Conservation (phyloP, 2,329 filamentous ascomycete genomes). For the Cercospora zeae-maydis region DNA sequence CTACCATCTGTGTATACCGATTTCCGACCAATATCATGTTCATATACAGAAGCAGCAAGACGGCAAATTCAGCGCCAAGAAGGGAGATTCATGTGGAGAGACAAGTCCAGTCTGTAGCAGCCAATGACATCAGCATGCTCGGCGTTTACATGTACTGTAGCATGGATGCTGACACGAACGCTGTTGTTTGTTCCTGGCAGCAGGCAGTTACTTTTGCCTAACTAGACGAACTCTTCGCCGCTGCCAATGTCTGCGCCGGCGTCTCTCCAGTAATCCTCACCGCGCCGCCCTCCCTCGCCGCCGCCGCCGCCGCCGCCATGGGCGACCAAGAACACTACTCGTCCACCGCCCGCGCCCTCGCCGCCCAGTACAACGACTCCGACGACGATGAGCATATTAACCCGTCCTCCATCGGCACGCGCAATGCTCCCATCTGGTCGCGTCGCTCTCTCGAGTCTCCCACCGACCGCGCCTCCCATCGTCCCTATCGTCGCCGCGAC, state of each 20-base stretch:
- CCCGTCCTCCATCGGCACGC: conserved; percentile 38
- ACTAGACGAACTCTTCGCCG: not conserved
- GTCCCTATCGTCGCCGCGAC: conserved; percentile 37
- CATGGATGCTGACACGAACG: not conserved
- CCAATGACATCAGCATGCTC: conserved; percentile 1
- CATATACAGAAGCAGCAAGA: not conserved
- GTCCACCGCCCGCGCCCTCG: conserved; percentile 52
- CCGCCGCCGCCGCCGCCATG: conserved; percentile 13
- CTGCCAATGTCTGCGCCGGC: conserved; percentile 11
- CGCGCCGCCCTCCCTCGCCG: not conserved
- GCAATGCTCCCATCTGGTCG: conserved; percentile 20
- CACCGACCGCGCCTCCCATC: conserved; percentile 26
- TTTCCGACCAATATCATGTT: not conserved
- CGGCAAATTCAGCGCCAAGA: not conserved
- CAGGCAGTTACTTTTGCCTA: not conserved
- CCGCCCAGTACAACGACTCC: conserved; percentile 42
- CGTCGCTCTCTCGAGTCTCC: conserved; percentile 18
- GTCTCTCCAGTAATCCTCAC: conserved; percentile 3
- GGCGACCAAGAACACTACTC: conserved; percentile 43
- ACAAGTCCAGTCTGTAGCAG: not conserved
- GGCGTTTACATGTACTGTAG: not conserved
- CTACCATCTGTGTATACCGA: not conserved
- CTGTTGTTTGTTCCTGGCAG: conserved; percentile 1
- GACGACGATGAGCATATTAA: conserved; percentile 33
- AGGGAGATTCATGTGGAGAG: not conserved